Conservation (phyloP, 2,329 filamentous ascomycete genomes). For the Alternaria triticimaculans region DNA sequence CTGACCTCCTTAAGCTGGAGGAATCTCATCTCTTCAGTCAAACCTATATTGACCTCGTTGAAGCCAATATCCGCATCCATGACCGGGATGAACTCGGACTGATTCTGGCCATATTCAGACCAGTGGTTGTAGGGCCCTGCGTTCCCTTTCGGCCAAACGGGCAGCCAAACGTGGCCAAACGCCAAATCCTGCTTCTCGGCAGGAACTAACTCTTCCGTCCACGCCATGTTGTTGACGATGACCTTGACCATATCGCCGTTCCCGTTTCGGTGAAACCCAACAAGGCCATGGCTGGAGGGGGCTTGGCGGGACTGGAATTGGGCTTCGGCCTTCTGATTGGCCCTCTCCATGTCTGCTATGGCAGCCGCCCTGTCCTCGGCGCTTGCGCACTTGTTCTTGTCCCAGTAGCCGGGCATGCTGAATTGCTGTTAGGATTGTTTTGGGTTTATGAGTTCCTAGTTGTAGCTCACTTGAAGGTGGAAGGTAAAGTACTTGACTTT, state of each 20-base stretch:
- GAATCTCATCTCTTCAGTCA: background rate
- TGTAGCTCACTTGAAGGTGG: background rate
- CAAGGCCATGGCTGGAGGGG: background rate
- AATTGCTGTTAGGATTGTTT: background rate
- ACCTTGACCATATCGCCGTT: background rate
- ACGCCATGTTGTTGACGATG: background rate
- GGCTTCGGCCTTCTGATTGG: background rate
- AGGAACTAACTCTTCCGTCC: background rate
- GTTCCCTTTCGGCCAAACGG: background rate
- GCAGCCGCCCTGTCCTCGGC: background rate
- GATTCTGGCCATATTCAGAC: background rate
- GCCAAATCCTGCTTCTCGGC: background rate
- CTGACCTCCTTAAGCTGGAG: background rate
- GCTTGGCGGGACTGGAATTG: background rate
- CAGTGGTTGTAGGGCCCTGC: background rate
- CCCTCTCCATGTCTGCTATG: background rate
- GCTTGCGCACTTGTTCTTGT: background rate
- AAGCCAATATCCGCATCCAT: background rate
- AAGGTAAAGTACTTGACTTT: background rate
- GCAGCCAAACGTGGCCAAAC: background rate
- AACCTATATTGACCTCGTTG: background rate
- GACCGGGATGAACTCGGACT: background rate
- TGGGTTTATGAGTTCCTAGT: background rate
- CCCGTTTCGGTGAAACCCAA: background rate
- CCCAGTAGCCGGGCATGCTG: slow-evolving; percentile 5